Percentiles rank a stretch among this genome's conserved stretches.
These are phyloP conservation scores for Periconia sp. DNA, from an alignment of 2,329 filamentous ascomycete genomes.

Conservation along the genomic window DNA sequence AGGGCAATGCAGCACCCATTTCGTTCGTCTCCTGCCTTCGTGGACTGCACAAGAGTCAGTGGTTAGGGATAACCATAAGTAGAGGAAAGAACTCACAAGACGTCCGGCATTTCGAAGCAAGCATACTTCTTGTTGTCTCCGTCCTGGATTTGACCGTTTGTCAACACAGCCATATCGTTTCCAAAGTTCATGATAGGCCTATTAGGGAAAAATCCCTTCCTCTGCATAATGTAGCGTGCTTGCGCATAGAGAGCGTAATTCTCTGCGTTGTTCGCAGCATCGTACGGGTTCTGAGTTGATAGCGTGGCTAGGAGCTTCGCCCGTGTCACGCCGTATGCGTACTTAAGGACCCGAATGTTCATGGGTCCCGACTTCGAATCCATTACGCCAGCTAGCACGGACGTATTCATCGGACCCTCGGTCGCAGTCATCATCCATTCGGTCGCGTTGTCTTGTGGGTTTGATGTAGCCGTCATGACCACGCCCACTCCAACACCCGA, in stretches of 20 bases:
- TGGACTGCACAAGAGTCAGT: slow-evolving; percentile 5
- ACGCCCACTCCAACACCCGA: slow-evolving; percentile 34
- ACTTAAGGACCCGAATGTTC: slow-evolving; percentile 33
- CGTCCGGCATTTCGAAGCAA: slow-evolving; percentile 36
- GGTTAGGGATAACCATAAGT: not conserved
- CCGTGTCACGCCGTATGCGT: slow-evolving; percentile 41
- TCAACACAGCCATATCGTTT: slow-evolving; percentile 35
- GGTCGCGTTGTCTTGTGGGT: slow-evolving; percentile 19
- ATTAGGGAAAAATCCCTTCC: slow-evolving; percentile 37
- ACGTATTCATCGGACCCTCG: slow-evolving; percentile 38
- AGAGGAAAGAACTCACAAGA: slow-evolving; percentile 26
- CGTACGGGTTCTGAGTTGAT: slow-evolving; percentile 38
- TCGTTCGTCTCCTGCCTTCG: not conserved
- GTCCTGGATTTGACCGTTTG: slow-evolving; percentile 40
- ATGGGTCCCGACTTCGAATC: slow-evolving; percentile 30
- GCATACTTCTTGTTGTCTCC: slow-evolving; percentile 35
- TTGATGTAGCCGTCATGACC: slow-evolving; percentile 23
- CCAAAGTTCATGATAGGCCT: slow-evolving; percentile 39
- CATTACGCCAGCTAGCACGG: slow-evolving; percentile 37
- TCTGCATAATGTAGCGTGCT: slow-evolving; percentile 35
- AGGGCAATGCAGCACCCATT: not conserved
- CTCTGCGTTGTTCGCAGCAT: slow-evolving; percentile 41
- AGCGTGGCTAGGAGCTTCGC: slow-evolving; percentile 38
- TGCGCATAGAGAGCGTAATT: slow-evolving; percentile 43
- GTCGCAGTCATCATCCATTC: slow-evolving; percentile 27